Percentiles rank a stretch among this genome's conserved stretches.
These are phyloP conservation scores for Obelidium mucronatum DNA, from an alignment of 192 early-diverging fungal genomes.

Conservation along the genomic window DNA sequence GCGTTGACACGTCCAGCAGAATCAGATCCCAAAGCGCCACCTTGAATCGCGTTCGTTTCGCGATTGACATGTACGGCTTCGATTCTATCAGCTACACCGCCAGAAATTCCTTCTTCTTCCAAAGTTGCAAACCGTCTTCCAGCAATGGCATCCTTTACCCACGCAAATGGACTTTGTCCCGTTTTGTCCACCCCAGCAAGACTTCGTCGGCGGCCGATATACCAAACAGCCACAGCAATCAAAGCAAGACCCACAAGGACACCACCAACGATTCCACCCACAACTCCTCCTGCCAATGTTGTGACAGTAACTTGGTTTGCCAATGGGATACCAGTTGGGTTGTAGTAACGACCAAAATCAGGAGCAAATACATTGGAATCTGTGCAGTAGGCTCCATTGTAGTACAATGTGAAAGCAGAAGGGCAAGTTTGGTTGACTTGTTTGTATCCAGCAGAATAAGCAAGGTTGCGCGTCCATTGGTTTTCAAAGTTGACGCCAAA, in stretches of 20 bases:
- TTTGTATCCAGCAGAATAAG: slow-evolving; percentile 5
- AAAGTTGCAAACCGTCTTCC: background rate
- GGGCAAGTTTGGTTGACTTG: background rate
- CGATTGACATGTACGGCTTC: background rate
- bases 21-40: background rate
- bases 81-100: background rate
- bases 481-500: background rate
- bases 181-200: slow-evolving; percentile 1
- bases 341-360: slow-evolving; percentile 4
- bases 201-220: background rate
- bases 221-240: background rate
- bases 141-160: slow-evolving; percentile 20
- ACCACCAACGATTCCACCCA: slow-evolving; percentile 17
- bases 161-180: background rate
- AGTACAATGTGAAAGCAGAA: background rate
- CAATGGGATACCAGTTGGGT: background rate
- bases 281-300: background rate
- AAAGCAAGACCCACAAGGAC: background rate
- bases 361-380: background rate
- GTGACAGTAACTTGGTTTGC: background rate
- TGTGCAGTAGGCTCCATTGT: background rate
- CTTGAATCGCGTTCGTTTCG: background rate
- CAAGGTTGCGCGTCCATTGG: slow-evolving; percentile 1
- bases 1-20: too few relatives aligned
- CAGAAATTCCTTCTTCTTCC: background rate